phyloP scores from a whole-genome alignment of 2,329 filamentous ascomycete species.

The Fusarium sp. region DNA sequence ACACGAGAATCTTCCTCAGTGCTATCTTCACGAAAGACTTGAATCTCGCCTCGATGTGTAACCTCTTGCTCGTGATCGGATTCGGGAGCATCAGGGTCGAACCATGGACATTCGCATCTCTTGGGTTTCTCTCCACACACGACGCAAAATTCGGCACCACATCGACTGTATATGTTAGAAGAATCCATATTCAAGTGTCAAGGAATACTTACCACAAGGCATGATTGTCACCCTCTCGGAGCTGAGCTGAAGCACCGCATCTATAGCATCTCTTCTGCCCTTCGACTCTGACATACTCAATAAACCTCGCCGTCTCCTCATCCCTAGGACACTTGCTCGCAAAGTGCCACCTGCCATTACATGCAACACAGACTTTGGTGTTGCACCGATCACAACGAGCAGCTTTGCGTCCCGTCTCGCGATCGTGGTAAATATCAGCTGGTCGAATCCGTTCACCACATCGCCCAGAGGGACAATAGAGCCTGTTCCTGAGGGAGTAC shows the following conservation, averaged over 20 bases:
- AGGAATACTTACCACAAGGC: constrained; percentile 77
- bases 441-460: constrained; percentile 87
- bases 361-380: constrained; percentile 77
- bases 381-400: constrained; percentile 77
- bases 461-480: constrained; percentile 77
- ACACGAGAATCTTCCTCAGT: constrained; percentile 46
- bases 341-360: constrained; percentile 79
- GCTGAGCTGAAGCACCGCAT: constrained; percentile 78
- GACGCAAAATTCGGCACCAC: constrained; percentile 88
- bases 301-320: constrained; percentile 69
- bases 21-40: constrained; percentile 36
- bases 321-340: constrained; percentile 76
- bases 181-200: background rate
- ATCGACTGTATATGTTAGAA: constrained; percentile 62
- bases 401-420: constrained; percentile 67
- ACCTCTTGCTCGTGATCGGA: constrained; percentile 65
- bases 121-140: constrained; percentile 85
- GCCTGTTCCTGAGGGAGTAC: constrained; percentile 75
- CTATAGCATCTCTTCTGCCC: constrained; percentile 81
- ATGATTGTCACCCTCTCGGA: constrained; percentile 86
- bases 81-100: constrained; percentile 69
- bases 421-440: constrained; percentile 68
- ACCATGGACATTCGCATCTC: constrained; percentile 83
- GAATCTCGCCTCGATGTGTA: constrained; percentile 46
- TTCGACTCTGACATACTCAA: constrained; percentile 71